Evolutionary conservation across 2,329 filamentous ascomycete genomes (phyloP), one percentile per base, ranked within the genome.

Genomic region (Diaporthe sp.): DNA sequence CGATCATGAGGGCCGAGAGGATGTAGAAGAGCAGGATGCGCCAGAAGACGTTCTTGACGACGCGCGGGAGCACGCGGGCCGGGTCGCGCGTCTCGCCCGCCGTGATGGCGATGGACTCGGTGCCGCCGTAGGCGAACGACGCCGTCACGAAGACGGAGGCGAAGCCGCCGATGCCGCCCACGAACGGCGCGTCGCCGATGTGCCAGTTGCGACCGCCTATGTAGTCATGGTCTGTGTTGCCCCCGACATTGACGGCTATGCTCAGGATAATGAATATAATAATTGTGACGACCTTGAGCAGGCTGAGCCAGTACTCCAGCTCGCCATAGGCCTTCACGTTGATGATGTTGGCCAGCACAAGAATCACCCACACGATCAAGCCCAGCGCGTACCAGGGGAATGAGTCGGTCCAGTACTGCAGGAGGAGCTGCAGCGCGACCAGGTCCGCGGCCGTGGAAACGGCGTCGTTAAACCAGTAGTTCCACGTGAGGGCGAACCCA

Each of bases 401-500:
- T 76, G 88, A 87, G 60, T 90, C 87, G 49, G 87, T 89, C 91
- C 91, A 93, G 80, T 91, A 93, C 65, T 91, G 82, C 71, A 92
- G 82, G 2, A 93, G 80, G 2, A 93, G 82, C 80, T 91, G 89
- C 46, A 91, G 81, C 0, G 90, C 87, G 28, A 92, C 89, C 37
- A 93, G 83, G 82, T 93, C 91, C 0, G 90, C 85, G 0, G 91
- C 91, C 1, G 88, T 90, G 0, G 87, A 88, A 0, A 91, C 88
- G 1, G 91, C 91, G 82, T 93, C 90, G 80, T 93, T 92, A 79
- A 92, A 92, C 91, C 91, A 93, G 81, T 90, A 90, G 78, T 90
- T 91, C 89, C 88, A 90, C 0, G 88, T 90, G 42, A 90, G 80
- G 4, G 88, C 88, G 76, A 90, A 90, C 1, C 88, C 88, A 77